Conservation (phyloP, 2,329 filamentous ascomycete genomes). For the Fragosphaeria purpurea region DNA sequence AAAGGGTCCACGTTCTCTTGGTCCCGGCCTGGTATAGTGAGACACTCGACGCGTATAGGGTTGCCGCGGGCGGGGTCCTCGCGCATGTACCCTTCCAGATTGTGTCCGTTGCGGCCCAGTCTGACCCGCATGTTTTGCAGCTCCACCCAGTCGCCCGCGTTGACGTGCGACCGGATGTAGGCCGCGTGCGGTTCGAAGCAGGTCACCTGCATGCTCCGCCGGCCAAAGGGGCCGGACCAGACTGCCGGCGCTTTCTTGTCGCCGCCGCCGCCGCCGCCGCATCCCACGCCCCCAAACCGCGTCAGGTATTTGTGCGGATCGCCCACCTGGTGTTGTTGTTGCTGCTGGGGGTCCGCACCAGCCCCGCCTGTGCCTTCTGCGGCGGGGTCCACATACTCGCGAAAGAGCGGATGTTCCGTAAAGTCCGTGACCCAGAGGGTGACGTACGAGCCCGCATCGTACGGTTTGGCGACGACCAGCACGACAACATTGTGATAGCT, state of each 20-base stretch:
- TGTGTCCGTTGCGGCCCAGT: constrained; percentile 35
- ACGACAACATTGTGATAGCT: constrained; percentile 61
- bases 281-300: constrained; percentile 7
- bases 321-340: constrained; percentile 24
- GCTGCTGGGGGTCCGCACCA: no score
- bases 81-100: constrained; percentile 64
- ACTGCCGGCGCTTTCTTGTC: constrained; percentile 10
- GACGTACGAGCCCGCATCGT: constrained; percentile 32
- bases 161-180: constrained; percentile 45
- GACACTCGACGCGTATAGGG: neutral
- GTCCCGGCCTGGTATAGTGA: constrained; percentile 13
- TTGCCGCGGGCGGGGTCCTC: constrained; percentile 34
- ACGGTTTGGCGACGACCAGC: constrained; percentile 52
- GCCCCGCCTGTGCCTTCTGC: constrained; percentile 29
- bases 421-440: constrained; percentile 76
- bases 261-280: neutral
- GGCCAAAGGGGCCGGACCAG: constrained; percentile 69
- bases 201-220: constrained; percentile 59
- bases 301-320: constrained; percentile 40
- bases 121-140: constrained; percentile 68
- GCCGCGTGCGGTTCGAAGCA: constrained; percentile 58
- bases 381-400: constrained; percentile 31
- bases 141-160: constrained; percentile 50
- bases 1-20: constrained; percentile 33
- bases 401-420: constrained; percentile 59